Evolutionary conservation across 306 rosid genomes (phyloP).

Genomic region (Amphicarpaea edgeworthii): DNA sequence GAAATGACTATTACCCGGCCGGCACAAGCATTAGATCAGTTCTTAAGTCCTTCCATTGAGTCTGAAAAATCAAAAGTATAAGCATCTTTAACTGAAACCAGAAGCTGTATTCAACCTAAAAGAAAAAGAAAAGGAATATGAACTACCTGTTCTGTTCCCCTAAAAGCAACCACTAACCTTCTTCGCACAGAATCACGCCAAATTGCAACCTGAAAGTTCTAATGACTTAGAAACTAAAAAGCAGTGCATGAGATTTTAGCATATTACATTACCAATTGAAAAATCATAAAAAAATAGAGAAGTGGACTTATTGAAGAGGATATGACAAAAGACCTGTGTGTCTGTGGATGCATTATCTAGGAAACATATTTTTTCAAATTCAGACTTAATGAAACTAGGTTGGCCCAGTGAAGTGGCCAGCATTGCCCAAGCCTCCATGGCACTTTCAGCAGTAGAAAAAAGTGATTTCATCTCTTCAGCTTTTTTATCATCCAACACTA

Average conservation of each 20-base stretch:
- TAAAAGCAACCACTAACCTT: constrained; percentile 87
- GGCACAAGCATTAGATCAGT: constrained; percentile 93
- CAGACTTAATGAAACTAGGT: constrained; percentile 92
- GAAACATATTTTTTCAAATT: constrained; percentile 92
- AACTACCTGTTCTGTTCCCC: constrained; percentile 96
- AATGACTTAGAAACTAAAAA: constrained; percentile 43
- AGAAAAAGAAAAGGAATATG: constrained; percentile 38
- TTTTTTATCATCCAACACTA: constrained; percentile 64
- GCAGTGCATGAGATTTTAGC: constrained; percentile 35
- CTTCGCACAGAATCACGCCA: constrained; percentile 86
- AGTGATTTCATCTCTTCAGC: constrained; percentile 86
- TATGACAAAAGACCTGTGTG: constrained; percentile 72
- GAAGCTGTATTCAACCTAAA: constrained; percentile 23
- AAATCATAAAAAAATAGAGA: constrained; percentile 25
- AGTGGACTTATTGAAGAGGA: constrained; percentile 39
- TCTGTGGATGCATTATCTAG: constrained; percentile 84
- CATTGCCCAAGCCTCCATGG: constrained; percentile 99
- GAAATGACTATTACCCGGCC: constrained; percentile 69
- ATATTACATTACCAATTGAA: constrained; percentile 9
- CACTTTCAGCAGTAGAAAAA: constrained; percentile 92
- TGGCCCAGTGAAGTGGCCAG: constrained; percentile 93
- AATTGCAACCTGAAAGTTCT: constrained; percentile 82
- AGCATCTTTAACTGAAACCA: constrained; percentile 35
- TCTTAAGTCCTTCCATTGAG: constrained; percentile 86
- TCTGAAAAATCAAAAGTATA: constrained; percentile 57